Percentiles rank a stretch among this genome's conserved stretches.
phyloP scores from a whole-genome alignment of 225 moss, liverwort and hornwort genomes.

The Climacium dendroides region DNA sequence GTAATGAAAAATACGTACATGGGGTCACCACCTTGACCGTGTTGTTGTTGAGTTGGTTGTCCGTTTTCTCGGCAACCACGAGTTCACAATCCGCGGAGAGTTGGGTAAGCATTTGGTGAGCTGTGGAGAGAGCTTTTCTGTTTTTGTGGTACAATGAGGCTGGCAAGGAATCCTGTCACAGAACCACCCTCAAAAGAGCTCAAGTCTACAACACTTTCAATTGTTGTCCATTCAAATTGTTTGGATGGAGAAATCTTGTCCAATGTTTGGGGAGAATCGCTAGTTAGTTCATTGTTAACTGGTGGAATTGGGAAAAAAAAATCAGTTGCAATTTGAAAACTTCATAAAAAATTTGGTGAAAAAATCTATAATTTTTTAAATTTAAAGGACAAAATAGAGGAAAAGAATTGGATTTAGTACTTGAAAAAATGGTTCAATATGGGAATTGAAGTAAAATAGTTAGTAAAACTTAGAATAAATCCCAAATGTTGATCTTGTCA shows the following conservation, averaged over 20 bases:
- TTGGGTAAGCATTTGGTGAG: conserved; percentile 15
- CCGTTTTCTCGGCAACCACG: neutral
- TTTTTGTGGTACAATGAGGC: neutral
- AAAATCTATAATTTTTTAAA: too few species aligned
- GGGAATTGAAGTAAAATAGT: too few species aligned
- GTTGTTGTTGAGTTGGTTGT: neutral
- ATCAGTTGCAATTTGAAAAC: too few species aligned
- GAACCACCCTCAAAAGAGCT: neutral
- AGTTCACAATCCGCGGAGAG: neutral
- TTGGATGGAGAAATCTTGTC: neutral
- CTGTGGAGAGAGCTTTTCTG: neutral
- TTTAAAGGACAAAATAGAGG: too few species aligned
- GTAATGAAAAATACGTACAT: neutral
- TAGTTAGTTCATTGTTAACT: too few species aligned
- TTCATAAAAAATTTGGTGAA: too few species aligned
- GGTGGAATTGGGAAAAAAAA: too few species aligned
- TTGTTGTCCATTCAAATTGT: neutral
- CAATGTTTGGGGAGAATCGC: too few species aligned
- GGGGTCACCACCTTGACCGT: neutral
- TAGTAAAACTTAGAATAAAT: too few species aligned
- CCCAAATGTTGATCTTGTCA: neutral
- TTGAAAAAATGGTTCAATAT: too few species aligned
- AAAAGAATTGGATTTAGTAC: too few species aligned
- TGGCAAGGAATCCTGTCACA: conserved; percentile 17
- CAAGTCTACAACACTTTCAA: neutral